Evolutionary conservation across 768 basidiomycete genomes (phyloP), one percentile per base, ranked within the genome.

Genomic region (Cystofilobasidium bisporidii): DNA sequence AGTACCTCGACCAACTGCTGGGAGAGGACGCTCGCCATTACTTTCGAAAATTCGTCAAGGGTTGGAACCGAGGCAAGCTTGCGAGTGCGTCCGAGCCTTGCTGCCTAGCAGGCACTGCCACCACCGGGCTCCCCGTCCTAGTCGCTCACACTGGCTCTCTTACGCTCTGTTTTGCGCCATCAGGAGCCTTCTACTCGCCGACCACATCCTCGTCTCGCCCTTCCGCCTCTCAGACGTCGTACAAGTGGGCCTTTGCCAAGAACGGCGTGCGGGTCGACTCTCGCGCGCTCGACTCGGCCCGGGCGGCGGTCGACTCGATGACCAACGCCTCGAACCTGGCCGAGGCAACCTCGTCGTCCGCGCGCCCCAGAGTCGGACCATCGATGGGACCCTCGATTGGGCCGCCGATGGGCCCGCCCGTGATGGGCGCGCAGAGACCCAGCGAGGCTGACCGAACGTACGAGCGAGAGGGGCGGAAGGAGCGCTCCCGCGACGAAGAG

Each of bases 21-120:
- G 63, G 68, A 4, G 63, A 64, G 9, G 68, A 69, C 38, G 63
- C 68, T 20, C 63, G 63, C 1, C 45, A 57, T 20, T 69, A 69
- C 68, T 69, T 69, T 36, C 50, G 53, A 22, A 69, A 69, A 58
- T 69, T 69, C 43, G 68, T 69, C 4, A 69, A 69, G 41, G 47
- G 33, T 0, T 69, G 68, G 68, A 69, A 69, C 63, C 30, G 63
- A 22, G 68, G 68, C 8, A 60, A 69, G 32, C 68, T 69, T 5
- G 43, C 43, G 1, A 32, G 57, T 50, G 22, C 38, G 55, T 59
- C 1, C 47, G 0, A 26, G 2, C 36, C 28, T 17, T 30, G 24
- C 50, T 20, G n/a, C 24, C 38, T n/a, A n/a, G n/a, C n/a, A n/a
- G n/a, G 36, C 18, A 24, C 30, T 38, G n/a, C n/a, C 14, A 36